Percentiles rank a stretch among this genome's conserved stretches.
Conservation (phyloP, 2,329 filamentous ascomycete species). For the Cryphonectria naterciae region DNA sequence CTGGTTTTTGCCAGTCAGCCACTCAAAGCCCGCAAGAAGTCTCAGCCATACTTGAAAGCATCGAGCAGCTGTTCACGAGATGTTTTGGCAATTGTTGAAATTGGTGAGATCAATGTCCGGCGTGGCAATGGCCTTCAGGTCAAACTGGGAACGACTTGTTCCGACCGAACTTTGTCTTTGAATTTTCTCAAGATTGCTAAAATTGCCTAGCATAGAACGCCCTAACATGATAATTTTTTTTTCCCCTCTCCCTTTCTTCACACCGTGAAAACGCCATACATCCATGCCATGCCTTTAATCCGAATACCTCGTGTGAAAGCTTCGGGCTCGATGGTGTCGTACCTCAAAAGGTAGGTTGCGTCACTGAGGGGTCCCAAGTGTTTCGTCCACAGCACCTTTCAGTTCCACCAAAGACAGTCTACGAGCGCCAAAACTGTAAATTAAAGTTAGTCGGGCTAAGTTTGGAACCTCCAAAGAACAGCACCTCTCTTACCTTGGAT, state of each 20-base stretch:
- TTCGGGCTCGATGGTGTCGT: not conserved
- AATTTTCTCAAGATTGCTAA: not conserved
- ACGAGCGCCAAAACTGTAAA: slow-evolving; percentile 12
- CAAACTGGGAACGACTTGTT: not conserved
- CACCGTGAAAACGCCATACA: not conserved
- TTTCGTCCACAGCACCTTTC: not conserved
- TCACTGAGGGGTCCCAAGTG: not conserved
- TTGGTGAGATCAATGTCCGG: no score
- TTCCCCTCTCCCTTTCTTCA: no score
- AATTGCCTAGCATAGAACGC: not conserved
- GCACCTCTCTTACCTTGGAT: slow-evolving; percentile 53
- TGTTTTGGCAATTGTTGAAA: no score
- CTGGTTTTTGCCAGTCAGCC: no score
- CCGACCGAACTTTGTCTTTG: no score
- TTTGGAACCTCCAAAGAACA: not conserved
- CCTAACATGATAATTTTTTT: not conserved
- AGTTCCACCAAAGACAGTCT: not conserved
- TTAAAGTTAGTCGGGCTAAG: not conserved
- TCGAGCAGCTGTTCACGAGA: no score
- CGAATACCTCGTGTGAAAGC: not conserved
- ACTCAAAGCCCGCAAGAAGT: no score
- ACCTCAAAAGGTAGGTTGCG: not conserved
- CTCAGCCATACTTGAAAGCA: no score
- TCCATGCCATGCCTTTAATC: not conserved
- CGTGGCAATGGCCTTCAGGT: not conserved